These are phyloP conservation scores for Microcyclosporella mali DNA, from an alignment of 2,329 filamentous ascomycete genomes.

Conservation along the genomic window DNA sequence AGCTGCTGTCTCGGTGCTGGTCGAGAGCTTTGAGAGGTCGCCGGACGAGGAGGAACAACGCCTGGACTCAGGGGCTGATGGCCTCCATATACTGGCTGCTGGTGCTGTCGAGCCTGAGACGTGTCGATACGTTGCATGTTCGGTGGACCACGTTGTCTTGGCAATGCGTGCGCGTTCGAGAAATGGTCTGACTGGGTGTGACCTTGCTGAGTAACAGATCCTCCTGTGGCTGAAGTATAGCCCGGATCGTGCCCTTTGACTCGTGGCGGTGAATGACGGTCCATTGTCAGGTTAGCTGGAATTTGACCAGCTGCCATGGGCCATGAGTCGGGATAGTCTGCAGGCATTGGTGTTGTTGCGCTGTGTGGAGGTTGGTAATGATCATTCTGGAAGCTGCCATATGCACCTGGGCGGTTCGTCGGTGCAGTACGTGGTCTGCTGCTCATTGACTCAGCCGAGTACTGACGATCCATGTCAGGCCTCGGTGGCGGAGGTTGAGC, in stretches of 20 bases:
- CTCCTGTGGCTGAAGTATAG: slow-evolving; percentile 2
- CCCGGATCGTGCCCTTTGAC: slow-evolving; percentile 6
- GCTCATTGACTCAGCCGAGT: slow-evolving; percentile 6
- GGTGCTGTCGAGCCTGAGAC: slow-evolving; percentile 9
- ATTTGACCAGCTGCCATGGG: slow-evolving; percentile 13
- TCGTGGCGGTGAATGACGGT: slow-evolving; percentile 7
- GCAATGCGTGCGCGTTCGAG: slow-evolving; percentile 2
- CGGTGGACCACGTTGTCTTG: slow-evolving; percentile 8
- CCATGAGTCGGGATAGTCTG: slow-evolving; percentile 24
- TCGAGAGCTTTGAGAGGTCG: slow-evolving; percentile 13
- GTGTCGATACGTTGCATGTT: slow-evolving; percentile 9
- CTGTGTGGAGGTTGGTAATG: neutral
- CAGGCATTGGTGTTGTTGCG: slow-evolving; percentile 4
- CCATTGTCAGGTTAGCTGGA: slow-evolving; percentile 7
- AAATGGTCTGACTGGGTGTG: slow-evolving; percentile 5
- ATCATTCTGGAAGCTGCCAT: slow-evolving; percentile 6
- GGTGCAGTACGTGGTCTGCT: neutral
- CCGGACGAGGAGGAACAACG: slow-evolving; percentile 13
- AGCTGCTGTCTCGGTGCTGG: slow-evolving; percentile 7
- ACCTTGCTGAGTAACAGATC: slow-evolving; percentile 11
- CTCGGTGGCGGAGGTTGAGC: slow-evolving; percentile 5
- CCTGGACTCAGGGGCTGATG: slow-evolving; percentile 19
- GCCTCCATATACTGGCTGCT: slow-evolving; percentile 7
- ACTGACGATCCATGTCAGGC: slow-evolving; percentile 9
- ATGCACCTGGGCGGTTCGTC: too few relatives aligned